Base-by-base conservation (phyloP, 306 rosid species). In the Vachellia pachyceras region DNA sequence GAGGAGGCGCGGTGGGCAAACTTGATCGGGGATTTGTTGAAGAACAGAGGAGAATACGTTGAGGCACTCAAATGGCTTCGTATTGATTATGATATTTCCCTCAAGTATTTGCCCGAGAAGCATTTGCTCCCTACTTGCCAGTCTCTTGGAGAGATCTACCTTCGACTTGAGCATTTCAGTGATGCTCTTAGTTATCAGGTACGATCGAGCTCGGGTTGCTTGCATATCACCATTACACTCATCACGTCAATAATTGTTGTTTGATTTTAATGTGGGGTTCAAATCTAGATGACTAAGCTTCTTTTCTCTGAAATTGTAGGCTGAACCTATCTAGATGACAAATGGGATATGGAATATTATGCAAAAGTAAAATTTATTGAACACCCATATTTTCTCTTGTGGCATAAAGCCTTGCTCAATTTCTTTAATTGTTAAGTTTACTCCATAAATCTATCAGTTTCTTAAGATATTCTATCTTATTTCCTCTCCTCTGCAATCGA, bases 1-100 rank as follows among this genome's bases (percentile, higher is more conserved):
- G 99, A 95, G 89, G 97, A 91, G 83, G 99, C 98, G 0, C 89
- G 90, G 14, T 95, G 98, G 97, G 99, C 99, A 1, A 95, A 95
- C 82, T 85, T 91, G 82, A 82, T 93, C 78, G 94, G 93, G 7
- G 83, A 95, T 74, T 85, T 88, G 11, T 76, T 87, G 42, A 93
- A 91, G 90, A 87, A 86, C 76, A 84, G 87, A 80, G 97, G 98
- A 46, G 97, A 93, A 73, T 95, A 93, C 85, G 84, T 87, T 3
- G 74, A 85, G 55, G 95, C 99, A 11, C 98, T 93, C 22, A 82
- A 83, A n/a, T 95, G 99, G 99, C 85, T 95, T 49, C 87, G 91
- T 12, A 81, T 89, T 52, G 99, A 93, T 76, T 91, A 93, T 86
- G 91, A 91, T 0, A 39, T 93, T 69, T 88, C 97, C 15, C 79